phyloP scores from a whole-genome alignment of 2,329 filamentous ascomycete genomes.

The Juglanconis oblonga region DNA sequence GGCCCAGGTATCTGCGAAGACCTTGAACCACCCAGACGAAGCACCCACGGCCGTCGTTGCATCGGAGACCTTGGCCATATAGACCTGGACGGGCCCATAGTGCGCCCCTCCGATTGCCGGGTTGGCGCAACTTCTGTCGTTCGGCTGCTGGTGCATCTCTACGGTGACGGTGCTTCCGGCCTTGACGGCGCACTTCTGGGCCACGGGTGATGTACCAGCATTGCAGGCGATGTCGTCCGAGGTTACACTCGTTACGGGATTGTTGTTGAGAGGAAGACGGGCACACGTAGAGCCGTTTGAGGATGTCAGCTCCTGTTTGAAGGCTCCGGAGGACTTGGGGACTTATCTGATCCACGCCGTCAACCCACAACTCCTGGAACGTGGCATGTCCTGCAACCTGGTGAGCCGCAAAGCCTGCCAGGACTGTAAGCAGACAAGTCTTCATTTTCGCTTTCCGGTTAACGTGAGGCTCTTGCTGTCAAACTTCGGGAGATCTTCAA shows the following conservation, averaged over 20 bases:
- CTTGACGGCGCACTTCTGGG: constrained; percentile 42
- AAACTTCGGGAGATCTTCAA: constrained; percentile 2
- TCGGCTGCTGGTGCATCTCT: constrained; percentile 52
- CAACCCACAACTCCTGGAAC: constrained; percentile 50
- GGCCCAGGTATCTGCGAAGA: constrained; percentile 44
- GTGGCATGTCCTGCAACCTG: constrained; percentile 45
- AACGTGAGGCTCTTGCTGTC: not conserved
- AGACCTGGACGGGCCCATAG: constrained; percentile 48
- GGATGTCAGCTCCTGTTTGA: constrained; percentile 20
- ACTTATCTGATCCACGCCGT: constrained; percentile 40
- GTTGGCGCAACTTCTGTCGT: constrained; percentile 39
- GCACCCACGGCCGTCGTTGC: constrained; percentile 39
- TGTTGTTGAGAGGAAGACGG: constrained; percentile 48
- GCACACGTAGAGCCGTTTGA: constrained; percentile 41
- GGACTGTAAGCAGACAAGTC: constrained; percentile 28
- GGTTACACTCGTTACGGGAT: constrained; percentile 44
- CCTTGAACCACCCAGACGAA: constrained; percentile 49
- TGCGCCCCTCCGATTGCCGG: constrained; percentile 52
- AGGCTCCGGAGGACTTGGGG: not conserved
- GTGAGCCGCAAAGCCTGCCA: constrained; percentile 32
- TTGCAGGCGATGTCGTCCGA: constrained; percentile 45
- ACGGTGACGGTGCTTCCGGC: constrained; percentile 46
- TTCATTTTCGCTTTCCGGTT: constrained; percentile 29
- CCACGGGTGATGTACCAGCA: constrained; percentile 31
- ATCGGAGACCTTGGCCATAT: constrained; percentile 46